These are phyloP conservation scores for Emericellopsis atlantica DNA, from an alignment of 2,329 filamentous ascomycete genomes.

Conservation along the genomic window DNA sequence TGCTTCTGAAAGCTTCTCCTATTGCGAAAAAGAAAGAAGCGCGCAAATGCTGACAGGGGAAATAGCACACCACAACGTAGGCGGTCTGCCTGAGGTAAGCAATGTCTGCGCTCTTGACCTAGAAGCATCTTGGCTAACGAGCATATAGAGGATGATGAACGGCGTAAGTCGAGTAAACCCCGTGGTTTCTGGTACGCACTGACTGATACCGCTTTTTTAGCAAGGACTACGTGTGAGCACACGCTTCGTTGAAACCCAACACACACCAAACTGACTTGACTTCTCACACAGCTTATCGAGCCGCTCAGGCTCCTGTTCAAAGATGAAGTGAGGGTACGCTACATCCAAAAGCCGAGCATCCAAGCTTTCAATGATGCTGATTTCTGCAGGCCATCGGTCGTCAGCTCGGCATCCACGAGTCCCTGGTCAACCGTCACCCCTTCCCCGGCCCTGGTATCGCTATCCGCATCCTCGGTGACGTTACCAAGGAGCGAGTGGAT, in stretches of 20 bases:
- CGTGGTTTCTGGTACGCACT: conserved; percentile 26
- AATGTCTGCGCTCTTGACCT: background rate
- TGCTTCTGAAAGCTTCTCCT: background rate
- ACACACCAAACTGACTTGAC: background rate
- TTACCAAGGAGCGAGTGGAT: conserved; percentile 65
- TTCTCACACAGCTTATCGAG: conserved; percentile 1
- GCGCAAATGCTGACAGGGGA: background rate
- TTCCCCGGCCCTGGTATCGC: conserved; percentile 43
- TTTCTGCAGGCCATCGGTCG: conserved; percentile 10
- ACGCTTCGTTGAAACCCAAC: background rate
- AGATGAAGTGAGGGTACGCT: background rate
- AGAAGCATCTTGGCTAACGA: background rate
- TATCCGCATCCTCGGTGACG: conserved; percentile 72
- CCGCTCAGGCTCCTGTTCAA: conserved; percentile 1
- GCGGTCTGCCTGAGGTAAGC: conserved; percentile 41
- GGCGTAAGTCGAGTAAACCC: conserved; percentile 13
- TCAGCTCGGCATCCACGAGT: conserved; percentile 12
- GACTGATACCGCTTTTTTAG: background rate
- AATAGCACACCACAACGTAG: conserved; percentile 46
- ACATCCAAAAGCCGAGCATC: background rate
- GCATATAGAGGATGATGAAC: conserved; percentile 27
- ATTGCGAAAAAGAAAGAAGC: too few relatives aligned
- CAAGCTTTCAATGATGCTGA: conserved; percentile 60
- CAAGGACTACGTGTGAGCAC: conserved; percentile 3
- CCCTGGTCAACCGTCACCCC: conserved; percentile 13